Percentiles rank a stretch among this genome's conserved stretches.
These are phyloP conservation scores for Coemansia sp. DNA, from an alignment of 192 early-diverging fungal species.

Conservation along the genomic window DNA sequence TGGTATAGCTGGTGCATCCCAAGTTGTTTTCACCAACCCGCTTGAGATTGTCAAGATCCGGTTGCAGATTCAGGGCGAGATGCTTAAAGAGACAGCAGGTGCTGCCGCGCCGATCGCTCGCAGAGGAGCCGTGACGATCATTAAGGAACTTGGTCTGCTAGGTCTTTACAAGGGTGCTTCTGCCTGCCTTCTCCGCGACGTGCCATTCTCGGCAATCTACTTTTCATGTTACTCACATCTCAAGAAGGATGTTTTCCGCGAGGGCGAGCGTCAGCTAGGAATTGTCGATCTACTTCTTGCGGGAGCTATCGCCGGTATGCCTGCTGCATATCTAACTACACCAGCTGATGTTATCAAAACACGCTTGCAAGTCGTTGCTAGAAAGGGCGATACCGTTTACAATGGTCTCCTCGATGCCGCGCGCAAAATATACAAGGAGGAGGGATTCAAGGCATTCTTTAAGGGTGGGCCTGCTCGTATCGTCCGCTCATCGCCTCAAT, in stretches of 20 bases:
- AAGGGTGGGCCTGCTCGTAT: constrained; percentile 94
- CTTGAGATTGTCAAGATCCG: constrained; percentile 99
- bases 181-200: constrained; percentile 91
- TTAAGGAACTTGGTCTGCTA: constrained; percentile 83
- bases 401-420: constrained; percentile 83
- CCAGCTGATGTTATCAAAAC: constrained; percentile 99
- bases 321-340: constrained; percentile 93
- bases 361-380: constrained; percentile 89
- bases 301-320: constrained; percentile 93
- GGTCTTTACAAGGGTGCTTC: constrained; percentile 93
- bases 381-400: constrained; percentile 84
- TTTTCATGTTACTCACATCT: constrained; percentile 97
- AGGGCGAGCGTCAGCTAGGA: constrained; percentile 70
- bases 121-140: constrained; percentile 80
- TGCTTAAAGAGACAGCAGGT: constrained; percentile 52
- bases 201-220: constrained; percentile 97
- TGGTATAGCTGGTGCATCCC: constrained; percentile 79
- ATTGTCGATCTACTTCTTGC: constrained; percentile 68
- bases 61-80: constrained; percentile 84
- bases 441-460: constrained; percentile 94
- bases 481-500: constrained; percentile 94
- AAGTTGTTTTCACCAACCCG: constrained; percentile 94
- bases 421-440: constrained; percentile 82
- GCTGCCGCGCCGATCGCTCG: constrained; percentile 42
- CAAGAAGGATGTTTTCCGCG: constrained; percentile 89